phyloP scores from a whole-genome alignment of 768 basidiomycete species.

The Saitozyma sp. region DNA sequence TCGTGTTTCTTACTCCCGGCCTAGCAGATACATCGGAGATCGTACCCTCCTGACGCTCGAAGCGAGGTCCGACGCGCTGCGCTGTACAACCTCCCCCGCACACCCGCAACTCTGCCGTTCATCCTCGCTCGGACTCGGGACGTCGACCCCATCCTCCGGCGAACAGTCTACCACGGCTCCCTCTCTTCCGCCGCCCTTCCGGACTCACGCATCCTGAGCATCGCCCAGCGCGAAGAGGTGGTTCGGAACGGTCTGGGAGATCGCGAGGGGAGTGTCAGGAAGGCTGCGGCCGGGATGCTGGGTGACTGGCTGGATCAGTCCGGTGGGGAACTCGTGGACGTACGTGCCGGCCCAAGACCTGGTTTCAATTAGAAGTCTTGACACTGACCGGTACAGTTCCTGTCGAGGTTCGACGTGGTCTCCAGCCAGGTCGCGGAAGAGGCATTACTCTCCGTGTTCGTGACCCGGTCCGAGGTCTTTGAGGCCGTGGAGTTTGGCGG shows the following conservation, averaged over 20 bases:
- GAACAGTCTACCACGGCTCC: slow-evolving; percentile 66
- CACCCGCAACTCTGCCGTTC: slow-evolving; percentile 60
- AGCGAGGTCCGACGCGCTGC: slow-evolving; percentile 86
- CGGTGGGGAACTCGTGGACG: slow-evolving; percentile 57
- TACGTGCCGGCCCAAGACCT: slow-evolving; percentile 12
- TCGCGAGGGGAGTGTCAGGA: slow-evolving; percentile 70
- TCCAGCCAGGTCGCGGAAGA: slow-evolving; percentile 63
- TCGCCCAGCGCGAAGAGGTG: slow-evolving; percentile 73
- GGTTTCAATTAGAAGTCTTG: slow-evolving; percentile 1
- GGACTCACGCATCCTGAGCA: slow-evolving; percentile 63
- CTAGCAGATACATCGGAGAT: not conserved
- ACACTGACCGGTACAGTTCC: slow-evolving; percentile 41
- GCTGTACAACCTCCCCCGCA: slow-evolving; percentile 69
- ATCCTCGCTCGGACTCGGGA: slow-evolving; percentile 79
- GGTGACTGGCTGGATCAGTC: slow-evolving; percentile 70
- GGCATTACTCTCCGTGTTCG: slow-evolving; percentile 72
- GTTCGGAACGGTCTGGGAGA: slow-evolving; percentile 83
- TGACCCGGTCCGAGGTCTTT: slow-evolving; percentile 65
- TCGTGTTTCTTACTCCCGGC: not conserved
- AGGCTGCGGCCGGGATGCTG: slow-evolving; percentile 71
- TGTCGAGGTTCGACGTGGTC: slow-evolving; percentile 50
- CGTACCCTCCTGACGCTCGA: not conserved
- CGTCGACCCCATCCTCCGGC: slow-evolving; percentile 71
- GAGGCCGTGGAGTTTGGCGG: slow-evolving; percentile 70
- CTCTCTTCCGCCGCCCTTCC: slow-evolving; percentile 65